phyloP scores from a whole-genome alignment of 139 green algal genomes.

The Chlorella vulgaris region DNA sequence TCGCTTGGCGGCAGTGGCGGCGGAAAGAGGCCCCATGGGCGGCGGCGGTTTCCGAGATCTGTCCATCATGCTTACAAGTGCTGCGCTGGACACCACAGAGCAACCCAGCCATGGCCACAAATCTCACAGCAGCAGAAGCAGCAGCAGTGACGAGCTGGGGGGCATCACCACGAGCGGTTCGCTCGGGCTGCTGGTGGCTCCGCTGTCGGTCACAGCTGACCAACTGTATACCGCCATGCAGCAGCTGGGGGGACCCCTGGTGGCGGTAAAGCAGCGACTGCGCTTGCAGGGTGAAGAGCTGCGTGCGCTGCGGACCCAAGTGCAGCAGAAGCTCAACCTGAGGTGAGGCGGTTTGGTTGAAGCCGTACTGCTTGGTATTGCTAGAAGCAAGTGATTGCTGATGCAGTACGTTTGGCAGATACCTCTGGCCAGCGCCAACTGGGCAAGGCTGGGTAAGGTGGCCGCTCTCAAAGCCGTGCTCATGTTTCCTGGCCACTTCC shows the following conservation, averaged over 20 bases:
- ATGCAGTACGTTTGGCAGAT: too few species aligned
- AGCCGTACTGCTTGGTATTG: too few species aligned
- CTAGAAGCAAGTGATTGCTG: too few species aligned
- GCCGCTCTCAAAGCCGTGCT: too few species aligned
- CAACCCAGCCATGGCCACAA: too few species aligned
- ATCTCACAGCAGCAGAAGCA: conserved; percentile 2
- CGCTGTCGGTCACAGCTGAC: not conserved
- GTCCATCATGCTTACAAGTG: not conserved
- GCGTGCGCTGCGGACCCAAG: conserved; percentile 29
- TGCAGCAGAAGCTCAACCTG: conserved; percentile 50
- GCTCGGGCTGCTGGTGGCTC: conserved; percentile 20
- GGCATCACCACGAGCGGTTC: not conserved
- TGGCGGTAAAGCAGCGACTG: not conserved
- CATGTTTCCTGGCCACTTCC: too few species aligned
- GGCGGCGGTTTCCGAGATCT: not conserved
- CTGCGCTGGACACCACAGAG: too few species aligned
- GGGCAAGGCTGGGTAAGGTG: too few species aligned
- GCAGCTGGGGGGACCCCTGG: conserved; percentile 9
- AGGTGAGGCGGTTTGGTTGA: conserved; percentile 3
- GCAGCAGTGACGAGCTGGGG: not conserved
- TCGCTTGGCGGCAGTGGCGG: conserved; percentile 26
- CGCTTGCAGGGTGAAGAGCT: conserved; percentile 17
- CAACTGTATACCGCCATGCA: conserved; percentile 17
- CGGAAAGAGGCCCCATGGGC: not conserved
- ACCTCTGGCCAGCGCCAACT: too few species aligned